Conservation (phyloP, 352 stramenopile species). For the Achlya hypogyna region DNA sequence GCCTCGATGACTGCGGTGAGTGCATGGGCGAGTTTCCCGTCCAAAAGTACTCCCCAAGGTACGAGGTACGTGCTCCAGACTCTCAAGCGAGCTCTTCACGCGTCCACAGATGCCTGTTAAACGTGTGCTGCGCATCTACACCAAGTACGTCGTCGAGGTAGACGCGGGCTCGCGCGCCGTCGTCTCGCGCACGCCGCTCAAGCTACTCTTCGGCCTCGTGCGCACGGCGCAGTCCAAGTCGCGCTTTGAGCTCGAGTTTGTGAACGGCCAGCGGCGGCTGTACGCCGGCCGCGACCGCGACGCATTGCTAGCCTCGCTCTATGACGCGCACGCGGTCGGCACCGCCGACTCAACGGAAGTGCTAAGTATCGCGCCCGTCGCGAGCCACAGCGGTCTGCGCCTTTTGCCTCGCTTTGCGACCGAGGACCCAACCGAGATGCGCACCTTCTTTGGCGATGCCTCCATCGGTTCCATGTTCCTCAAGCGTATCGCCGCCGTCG, state of each 20-base stretch:
- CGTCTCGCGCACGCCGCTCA: conserved; percentile 51
- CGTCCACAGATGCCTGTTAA: conserved; percentile 31
- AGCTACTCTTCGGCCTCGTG: conserved; percentile 61
- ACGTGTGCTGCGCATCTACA: conserved; percentile 53
- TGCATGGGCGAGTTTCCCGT: conserved; percentile 65
- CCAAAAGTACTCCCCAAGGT: conserved; percentile 30
- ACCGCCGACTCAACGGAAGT: conserved; percentile 21
- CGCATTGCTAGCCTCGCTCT: conserved; percentile 60
- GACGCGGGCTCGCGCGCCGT: conserved; percentile 36
- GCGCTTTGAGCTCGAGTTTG: conserved; percentile 70
- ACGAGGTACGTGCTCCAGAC: background rate
- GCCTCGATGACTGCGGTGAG: conserved; percentile 37
- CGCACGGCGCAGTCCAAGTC: conserved; percentile 31
- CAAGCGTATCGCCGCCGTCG: conserved; percentile 59
- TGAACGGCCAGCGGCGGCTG: conserved; percentile 44
- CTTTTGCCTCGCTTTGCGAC: conserved; percentile 61
- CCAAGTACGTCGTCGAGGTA: conserved; percentile 59
- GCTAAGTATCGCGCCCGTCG: conserved; percentile 52
- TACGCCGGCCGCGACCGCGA: conserved; percentile 63
- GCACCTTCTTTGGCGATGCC: conserved; percentile 69
- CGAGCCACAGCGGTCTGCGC: conserved; percentile 61
- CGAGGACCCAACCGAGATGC: conserved; percentile 55
- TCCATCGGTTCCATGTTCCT: conserved; percentile 75
- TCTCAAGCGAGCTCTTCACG: conserved; percentile 37
- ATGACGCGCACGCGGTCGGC: conserved; percentile 28